Base-by-base conservation (phyloP, 2,329 filamentous ascomycete species). In the Fusarium nygamai region DNA sequence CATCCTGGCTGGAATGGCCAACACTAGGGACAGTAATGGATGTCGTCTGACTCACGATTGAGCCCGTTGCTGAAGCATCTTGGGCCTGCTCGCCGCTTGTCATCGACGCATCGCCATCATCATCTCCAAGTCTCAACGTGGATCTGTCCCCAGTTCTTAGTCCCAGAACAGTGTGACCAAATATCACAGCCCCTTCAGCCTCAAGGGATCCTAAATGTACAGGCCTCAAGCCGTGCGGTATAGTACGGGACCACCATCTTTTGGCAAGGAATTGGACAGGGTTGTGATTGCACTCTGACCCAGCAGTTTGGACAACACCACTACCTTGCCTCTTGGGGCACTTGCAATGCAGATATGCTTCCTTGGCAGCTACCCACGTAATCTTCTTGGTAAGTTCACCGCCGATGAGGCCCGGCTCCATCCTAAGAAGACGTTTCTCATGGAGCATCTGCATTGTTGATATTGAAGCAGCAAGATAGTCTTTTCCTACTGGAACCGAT, bases 241-340 rank as follows among this genome's bases (percentile, higher is more conserved):
- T 6, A 7, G 46, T 39, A 22, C 47, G 57, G 2, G 57, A 34
- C 71, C 71, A 69, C 39, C 61, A 72, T 36, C 12, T 72, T 2
- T 54, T 73, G 7, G 53, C 19, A 16, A 73, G 51, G 7, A 72
- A 63, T 3, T 72, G 71, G 4, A 72, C 65, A 5, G 71, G 71
- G 19, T 27, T 59, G 6, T 59, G 43, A 4, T 63, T 62, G 24
- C 20, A 51, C 29, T 33, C 19, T 12, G 2, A 2, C 4, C 7
- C 8, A 19, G 16, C 2, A 46, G 8, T 4, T 19, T 47, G 34
- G 8, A 5, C 34, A 16, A 5, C 16, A n/a, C 13, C 22, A 1
- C 3, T 14, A 5, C n/a, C 22, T 17, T 33, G 22, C 22, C 12
- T 24, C 10, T 39, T 12, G 19, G 47, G 4, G 6, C 71, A 72